Evolutionary conservation across 2,329 filamentous ascomycete genomes (phyloP), one percentile per base, ranked within the genome.

Genomic region (Trichophyton rubrum): DNA sequence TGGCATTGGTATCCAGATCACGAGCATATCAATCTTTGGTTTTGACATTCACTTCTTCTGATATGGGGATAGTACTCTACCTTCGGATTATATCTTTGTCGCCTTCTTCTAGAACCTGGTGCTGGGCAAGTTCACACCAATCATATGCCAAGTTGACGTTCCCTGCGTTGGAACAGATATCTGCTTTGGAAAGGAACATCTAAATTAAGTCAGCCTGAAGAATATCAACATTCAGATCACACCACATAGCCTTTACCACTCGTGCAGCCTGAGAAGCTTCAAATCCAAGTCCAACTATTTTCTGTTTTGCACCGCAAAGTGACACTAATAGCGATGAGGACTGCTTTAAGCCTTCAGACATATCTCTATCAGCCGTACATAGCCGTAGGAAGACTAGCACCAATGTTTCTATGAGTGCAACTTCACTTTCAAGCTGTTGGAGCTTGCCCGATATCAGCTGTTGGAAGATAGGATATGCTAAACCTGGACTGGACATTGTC

Each of bases 311-410:
- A 1, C 76, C 72, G 1, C 77, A 68, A 0, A 88, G 69, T 24
- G 58, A 61, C 11, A 61, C 43, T 30, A 65, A 51, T 33, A 63
- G 45, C 33, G 61, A 58, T 11, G 56, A 55, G 8, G 71, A 60
- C 7, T 69, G 66, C 17, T 72, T 67, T n/a, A 79, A 63, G 3
- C 66, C 64, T 13, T 67, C 45, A 51, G 11, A 64, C 20, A 66
- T 73, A 60, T 65, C 75, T n/a, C 75, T 4, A 13, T 35, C 77
- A 59, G 75, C 76, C 0, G 82, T 83, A 4, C 79, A 75, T 68
- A 90, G 82, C 80, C 85, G 87, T 3, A 90, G 74, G 2, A 87
- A 80, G 4, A 83, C 84, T 17, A 95, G 77, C 9, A 90, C 71
- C 0, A 82, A 78, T 66, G 83, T 87, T 62, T 91, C 88, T 35